A percentile compares a stretch with the other conserved stretches of the same genome.
Conservation (phyloP, 345 rosid genomes). For the Rubroshorea leprosula region DNA sequence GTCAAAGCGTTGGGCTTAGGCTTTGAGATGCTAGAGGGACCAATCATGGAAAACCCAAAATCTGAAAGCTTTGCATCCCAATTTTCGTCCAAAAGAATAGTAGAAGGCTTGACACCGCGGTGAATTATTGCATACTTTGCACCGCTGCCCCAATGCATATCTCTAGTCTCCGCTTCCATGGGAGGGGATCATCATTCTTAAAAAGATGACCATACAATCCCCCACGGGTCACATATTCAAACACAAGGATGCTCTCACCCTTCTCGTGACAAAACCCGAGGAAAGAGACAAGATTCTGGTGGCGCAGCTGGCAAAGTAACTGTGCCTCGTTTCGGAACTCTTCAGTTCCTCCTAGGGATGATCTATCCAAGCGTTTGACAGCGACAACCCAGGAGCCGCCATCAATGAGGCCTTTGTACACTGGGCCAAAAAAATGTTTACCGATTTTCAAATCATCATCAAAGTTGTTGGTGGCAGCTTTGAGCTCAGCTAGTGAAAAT, state of each 20-base stretch:
- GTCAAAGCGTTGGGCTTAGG: conserved; percentile 24
- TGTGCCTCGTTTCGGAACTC: background rate
- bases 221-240: conserved; percentile 1
- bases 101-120: conserved; percentile 30
- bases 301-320: conserved; percentile 12
- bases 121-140: conserved; percentile 29
- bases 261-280: background rate
- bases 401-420: conserved; percentile 32
- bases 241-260: background rate
- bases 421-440: conserved; percentile 26
- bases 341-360: background rate
- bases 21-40: conserved; percentile 21
- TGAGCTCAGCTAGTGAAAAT: conserved; percentile 6
- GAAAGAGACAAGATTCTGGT: background rate
- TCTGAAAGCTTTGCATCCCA: conserved; percentile 34
- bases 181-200: conserved; percentile 19
- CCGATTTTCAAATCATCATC: conserved; percentile 22
- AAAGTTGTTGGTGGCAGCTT: conserved; percentile 26
- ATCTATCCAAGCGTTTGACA: conserved; percentile 13
- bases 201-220: conserved; percentile 19
- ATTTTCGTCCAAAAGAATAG: conserved; percentile 31
- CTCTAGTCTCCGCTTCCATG: conserved; percentile 33
- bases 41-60: conserved; percentile 33
- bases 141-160: conserved; percentile 35
- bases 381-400: conserved; percentile 25